Conservation (phyloP, 2,329 filamentous ascomycete species). For the Orbilia quercus region DNA sequence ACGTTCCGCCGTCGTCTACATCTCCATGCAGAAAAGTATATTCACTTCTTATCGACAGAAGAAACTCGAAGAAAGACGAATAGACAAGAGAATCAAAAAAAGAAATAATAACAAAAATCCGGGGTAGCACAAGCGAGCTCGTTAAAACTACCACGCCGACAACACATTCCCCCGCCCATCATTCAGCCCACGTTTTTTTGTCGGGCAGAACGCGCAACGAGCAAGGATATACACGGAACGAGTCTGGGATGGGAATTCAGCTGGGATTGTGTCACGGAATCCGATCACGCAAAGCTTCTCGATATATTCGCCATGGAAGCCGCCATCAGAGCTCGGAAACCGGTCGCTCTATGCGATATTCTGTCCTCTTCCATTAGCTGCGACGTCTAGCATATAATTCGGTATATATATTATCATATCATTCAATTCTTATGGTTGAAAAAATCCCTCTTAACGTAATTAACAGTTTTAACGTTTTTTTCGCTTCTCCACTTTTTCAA, state of each 20-base stretch:
- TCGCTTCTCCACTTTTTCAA: background rate
- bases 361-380: background rate
- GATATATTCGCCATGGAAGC: conserved; percentile 64
- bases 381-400: background rate
- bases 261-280: conserved; percentile 45
- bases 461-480: too few relatives aligned
- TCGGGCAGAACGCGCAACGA: conserved; percentile 11
- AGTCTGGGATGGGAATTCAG: background rate
- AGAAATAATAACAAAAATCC: background rate
- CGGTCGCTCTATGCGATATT: background rate
- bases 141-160: conserved; percentile 48
- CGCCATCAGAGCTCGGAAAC: conserved; percentile 66
- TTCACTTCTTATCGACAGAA: too few relatives aligned
- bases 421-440: background rate
- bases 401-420: background rate
- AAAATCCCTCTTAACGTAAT: conserved; percentile 9
- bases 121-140: conserved; percentile 52
- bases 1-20: background rate
- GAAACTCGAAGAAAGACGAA: background rate
- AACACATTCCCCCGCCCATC: conserved; percentile 45
- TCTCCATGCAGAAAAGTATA: background rate
- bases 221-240: conserved; percentile 13
- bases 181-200: conserved; percentile 46
- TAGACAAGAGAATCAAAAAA: background rate
- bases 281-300: conserved; percentile 53